Conservation (phyloP, 345 rosid species). For the Toxicodendron radicans region DNA sequence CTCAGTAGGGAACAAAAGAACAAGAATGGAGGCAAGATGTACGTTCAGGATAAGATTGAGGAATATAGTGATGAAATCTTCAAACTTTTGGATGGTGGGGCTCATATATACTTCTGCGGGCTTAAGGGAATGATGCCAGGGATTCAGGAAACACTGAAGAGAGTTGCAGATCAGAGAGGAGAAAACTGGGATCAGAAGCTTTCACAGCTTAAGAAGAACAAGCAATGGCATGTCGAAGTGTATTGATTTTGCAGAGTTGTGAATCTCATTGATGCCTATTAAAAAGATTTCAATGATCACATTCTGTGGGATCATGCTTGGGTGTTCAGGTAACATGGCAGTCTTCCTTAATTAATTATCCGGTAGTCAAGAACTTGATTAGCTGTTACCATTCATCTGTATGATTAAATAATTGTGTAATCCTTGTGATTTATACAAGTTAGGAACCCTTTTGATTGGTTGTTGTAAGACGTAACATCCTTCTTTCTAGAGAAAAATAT, state of each 20-base stretch:
- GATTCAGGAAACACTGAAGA: slow-evolving; percentile 85
- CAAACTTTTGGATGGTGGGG: slow-evolving; percentile 85
- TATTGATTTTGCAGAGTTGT: slow-evolving; percentile 39
- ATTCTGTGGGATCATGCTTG: neutral
- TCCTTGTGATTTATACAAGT: slow-evolving; percentile 18
- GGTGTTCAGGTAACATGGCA: slow-evolving; percentile 3
- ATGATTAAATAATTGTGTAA: slow-evolving; percentile 27
- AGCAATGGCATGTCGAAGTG: slow-evolving; percentile 99
- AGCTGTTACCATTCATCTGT: slow-evolving; percentile 28
- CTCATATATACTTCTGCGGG: slow-evolving; percentile 97
- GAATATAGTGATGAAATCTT: slow-evolving; percentile 93
- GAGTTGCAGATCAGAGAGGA: slow-evolving; percentile 87
- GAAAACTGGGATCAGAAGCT: slow-evolving; percentile 96
- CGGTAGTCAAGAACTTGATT: slow-evolving; percentile 17
- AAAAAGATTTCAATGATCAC: neutral
- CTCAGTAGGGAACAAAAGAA: slow-evolving; percentile 91
- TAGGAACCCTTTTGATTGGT: slow-evolving; percentile 12
- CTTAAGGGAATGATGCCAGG: slow-evolving; percentile 99
- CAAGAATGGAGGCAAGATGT: slow-evolving; percentile 96
- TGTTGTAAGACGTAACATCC: neutral
- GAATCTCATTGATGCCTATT: neutral
- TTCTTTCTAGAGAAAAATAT: neutral
- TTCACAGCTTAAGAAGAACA: slow-evolving; percentile 92
- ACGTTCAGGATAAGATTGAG: slow-evolving; percentile 96
- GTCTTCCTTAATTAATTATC: neutral